Percentiles rank a stretch among this genome's conserved stretches.
Conservation (phyloP, 2,329 filamentous ascomycete species). For the Cladosporium sp. region DNA sequence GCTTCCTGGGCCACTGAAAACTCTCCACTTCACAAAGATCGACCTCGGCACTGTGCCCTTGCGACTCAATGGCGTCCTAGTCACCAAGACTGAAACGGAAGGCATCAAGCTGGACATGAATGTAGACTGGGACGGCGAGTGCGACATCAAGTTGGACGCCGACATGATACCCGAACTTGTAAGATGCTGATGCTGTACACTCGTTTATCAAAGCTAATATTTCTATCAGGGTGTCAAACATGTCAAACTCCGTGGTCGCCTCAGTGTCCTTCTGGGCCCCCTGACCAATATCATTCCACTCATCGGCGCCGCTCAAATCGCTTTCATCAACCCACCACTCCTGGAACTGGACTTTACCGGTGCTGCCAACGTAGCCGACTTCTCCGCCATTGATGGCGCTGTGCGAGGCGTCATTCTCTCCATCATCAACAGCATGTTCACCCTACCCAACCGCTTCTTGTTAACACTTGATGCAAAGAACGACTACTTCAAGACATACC, state of each 20-base stretch:
- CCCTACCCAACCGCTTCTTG: slow-evolving; percentile 54
- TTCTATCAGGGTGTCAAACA: slow-evolving; percentile 48
- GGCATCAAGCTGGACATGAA: slow-evolving; percentile 55
- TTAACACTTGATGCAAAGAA: slow-evolving; percentile 51
- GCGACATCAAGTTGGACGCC: slow-evolving; percentile 52
- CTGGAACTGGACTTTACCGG: slow-evolving; percentile 53
- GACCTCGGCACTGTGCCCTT: slow-evolving; percentile 50
- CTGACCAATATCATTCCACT: slow-evolving; percentile 51
- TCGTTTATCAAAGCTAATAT: neutral
- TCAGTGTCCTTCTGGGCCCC: slow-evolving; percentile 49
- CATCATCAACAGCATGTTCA: slow-evolving; percentile 50
- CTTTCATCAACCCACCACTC: slow-evolving; percentile 53
- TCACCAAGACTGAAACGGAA: slow-evolving; percentile 47
- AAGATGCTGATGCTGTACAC: slow-evolving; percentile 18
- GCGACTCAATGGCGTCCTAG: slow-evolving; percentile 46
- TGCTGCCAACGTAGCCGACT: slow-evolving; percentile 50
- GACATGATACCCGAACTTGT: slow-evolving; percentile 50
- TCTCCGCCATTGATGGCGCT: slow-evolving; percentile 44
- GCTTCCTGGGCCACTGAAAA: slow-evolving; percentile 48
- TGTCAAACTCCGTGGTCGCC: slow-evolving; percentile 48
- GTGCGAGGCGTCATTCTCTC: slow-evolving; percentile 50
- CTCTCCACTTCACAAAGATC: slow-evolving; percentile 50
- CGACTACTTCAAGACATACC: slow-evolving; percentile 54
- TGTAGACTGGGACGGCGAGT: slow-evolving; percentile 49
- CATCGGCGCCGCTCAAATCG: slow-evolving; percentile 52